A percentile compares a stretch with the other conserved stretches of the same genome.
phyloP scores from a whole-genome alignment of 2,329 filamentous ascomycete genomes.

The Apiospora koreana region DNA sequence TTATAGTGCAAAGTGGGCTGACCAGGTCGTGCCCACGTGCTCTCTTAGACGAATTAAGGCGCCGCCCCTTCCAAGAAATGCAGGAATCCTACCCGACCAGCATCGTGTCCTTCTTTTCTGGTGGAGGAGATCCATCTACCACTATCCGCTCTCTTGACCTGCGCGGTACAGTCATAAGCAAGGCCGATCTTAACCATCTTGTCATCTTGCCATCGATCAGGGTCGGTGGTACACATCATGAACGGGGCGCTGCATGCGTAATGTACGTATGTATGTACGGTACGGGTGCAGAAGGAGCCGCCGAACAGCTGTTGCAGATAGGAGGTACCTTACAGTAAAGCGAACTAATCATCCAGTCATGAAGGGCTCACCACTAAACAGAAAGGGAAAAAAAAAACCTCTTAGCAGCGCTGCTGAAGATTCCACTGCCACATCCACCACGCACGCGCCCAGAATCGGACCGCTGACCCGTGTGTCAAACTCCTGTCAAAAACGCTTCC shows the following conservation, averaged over 20 bases:
- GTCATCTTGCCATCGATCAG: neutral
- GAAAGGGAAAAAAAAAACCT: neutral
- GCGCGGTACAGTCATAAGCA: neutral
- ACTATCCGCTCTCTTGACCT: neutral
- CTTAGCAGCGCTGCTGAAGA: neutral
- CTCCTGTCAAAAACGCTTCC: neutral
- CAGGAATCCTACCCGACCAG: neutral
- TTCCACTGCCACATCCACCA: neutral
- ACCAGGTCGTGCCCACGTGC: neutral
- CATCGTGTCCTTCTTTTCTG: neutral
- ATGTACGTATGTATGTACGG: neutral
- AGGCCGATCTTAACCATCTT: slow-evolving; percentile 3
- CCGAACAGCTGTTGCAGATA: neutral
- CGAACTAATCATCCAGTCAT: too few species aligned
- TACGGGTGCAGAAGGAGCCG: neutral
- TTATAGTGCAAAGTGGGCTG: neutral
- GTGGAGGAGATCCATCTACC: neutral
- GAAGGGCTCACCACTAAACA: neutral
- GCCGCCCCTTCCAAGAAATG: neutral
- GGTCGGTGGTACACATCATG: neutral
- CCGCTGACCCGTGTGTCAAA: neutral
- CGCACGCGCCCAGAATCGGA: neutral
- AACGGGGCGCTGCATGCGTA: neutral
- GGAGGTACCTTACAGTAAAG: neutral
- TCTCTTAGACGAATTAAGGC: neutral